Conservation (phyloP, 208 protist species). For the Naegleria gruberi region DNA sequence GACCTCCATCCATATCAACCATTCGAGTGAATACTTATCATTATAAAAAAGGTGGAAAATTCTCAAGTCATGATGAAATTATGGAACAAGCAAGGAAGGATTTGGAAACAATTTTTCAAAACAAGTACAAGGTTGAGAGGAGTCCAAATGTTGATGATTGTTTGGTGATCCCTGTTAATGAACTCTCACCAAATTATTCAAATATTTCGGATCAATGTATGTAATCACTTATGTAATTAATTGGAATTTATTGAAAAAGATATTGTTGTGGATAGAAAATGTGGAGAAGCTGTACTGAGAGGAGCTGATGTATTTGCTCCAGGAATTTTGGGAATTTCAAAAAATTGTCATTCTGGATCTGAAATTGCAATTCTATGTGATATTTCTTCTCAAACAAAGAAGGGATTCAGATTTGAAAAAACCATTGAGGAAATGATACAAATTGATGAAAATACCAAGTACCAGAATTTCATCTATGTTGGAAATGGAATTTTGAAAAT, state of each 20-base stretch:
- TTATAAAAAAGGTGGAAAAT: background rate
- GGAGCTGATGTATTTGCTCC: conserved; percentile 68
- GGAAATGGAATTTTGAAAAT: background rate
- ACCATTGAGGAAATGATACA: background rate
- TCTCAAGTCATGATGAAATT: background rate
- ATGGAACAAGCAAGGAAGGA: background rate
- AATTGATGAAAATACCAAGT: background rate
- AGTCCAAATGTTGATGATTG: background rate
- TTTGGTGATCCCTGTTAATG: background rate
- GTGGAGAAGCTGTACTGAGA: conserved; percentile 71
- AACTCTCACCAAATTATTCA: background rate
- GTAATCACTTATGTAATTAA: no score
- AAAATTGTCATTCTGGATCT: background rate
- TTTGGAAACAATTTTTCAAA: background rate
- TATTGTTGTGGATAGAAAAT: conserved; percentile 61
- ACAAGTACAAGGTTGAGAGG: background rate
- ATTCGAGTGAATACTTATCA: background rate
- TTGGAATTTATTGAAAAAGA: background rate
- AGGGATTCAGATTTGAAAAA: conserved; percentile 26
- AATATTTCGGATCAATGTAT: background rate
- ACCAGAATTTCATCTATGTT: conserved; percentile 9
- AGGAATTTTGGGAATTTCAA: conserved; percentile 42
- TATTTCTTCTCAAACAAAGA: conserved; percentile 6
- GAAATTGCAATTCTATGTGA: conserved; percentile 18
- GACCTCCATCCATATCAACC: background rate